phyloP scores from a whole-genome alignment of 441 rosid species.

The Pelargonium fulgidum region DNA sequence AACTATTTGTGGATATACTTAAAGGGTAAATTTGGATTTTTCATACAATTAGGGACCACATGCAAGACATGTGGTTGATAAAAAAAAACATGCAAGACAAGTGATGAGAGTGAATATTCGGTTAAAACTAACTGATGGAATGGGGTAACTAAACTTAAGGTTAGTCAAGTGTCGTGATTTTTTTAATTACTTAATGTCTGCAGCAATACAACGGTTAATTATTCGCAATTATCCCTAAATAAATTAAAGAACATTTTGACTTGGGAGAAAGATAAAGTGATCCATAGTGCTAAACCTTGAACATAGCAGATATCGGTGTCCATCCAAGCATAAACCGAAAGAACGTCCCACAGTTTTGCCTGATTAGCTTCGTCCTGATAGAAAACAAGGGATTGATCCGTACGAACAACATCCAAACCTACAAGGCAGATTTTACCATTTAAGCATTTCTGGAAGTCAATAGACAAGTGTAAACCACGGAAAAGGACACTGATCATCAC shows the following conservation, averaged over 20 bases:
- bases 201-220: too few relatives aligned
- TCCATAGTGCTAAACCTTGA: constrained; percentile 48
- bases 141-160: too few relatives aligned
- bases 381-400: constrained; percentile 70
- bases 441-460: neutral
- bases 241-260: constrained; percentile 7
- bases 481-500: too few relatives aligned
- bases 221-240: neutral
- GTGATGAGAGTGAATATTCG: too few relatives aligned
- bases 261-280: constrained; percentile 15
- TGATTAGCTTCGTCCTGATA: constrained; percentile 60
- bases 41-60: too few relatives aligned
- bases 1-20: too few relatives aligned
- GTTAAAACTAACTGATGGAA: too few relatives aligned
- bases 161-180: too few relatives aligned
- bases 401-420: constrained; percentile 94
- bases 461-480: neutral
- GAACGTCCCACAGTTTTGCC: constrained; percentile 84
- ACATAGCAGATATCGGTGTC: constrained; percentile 83
- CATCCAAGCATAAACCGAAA: constrained; percentile 74
- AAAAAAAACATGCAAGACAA: too few relatives aligned
- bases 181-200: too few relatives aligned
- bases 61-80: too few relatives aligned
- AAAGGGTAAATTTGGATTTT: too few relatives aligned
- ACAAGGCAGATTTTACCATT: constrained; percentile 21